Base-by-base conservation (phyloP, 345 rosid species). In the Citrus trifoliata region DNA sequence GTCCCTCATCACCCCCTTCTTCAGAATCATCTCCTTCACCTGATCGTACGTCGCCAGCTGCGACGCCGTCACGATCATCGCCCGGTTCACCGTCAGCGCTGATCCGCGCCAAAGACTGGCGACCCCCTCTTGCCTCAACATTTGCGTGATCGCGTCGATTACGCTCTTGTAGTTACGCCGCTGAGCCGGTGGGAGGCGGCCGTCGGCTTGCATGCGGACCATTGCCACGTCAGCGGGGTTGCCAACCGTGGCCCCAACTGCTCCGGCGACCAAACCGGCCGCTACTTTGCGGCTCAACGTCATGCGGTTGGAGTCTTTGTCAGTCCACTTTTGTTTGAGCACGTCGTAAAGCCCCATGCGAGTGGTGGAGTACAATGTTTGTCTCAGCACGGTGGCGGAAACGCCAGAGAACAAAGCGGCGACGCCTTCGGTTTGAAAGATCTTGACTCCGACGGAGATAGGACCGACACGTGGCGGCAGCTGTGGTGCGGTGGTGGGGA, bases 181-280 rank as follows among this genome's bases (percentile, higher is more conserved):
- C 79, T 91, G 89, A 0, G 86, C 77, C 25, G 33, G 48, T 5
- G 96, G 96, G 30, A 93, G 91, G 10, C 94, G 80, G 4, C 95
- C 94, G 80, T 93, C 98, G 2, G 94, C 95, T 79, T 93, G 94
- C 98, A 93, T 93, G 32, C 95, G 82, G 16, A 93, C 93, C 98
- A 93, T 93, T 30, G 95, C 94, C 62, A 93, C 92, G 74, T 93
- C 97, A 9, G 95, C 97, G 1, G 97, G 95, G 77, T 90, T 93
- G 3, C 97, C 97, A 0, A 93, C 94, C 1, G 90, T 86, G 1
- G 95, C 95, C 4, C 98, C 95, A 42, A 93, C 46, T 10, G 86
- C 95, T 5, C 95, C 97, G 27, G 94, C 90, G 16, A 91, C 71
- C 0, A 91, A 46, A 0, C 97, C 95, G 0, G 95, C 94, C 0